Conservation (phyloP, 257 asterid genomes). For the Forsythia viridissima region DNA sequence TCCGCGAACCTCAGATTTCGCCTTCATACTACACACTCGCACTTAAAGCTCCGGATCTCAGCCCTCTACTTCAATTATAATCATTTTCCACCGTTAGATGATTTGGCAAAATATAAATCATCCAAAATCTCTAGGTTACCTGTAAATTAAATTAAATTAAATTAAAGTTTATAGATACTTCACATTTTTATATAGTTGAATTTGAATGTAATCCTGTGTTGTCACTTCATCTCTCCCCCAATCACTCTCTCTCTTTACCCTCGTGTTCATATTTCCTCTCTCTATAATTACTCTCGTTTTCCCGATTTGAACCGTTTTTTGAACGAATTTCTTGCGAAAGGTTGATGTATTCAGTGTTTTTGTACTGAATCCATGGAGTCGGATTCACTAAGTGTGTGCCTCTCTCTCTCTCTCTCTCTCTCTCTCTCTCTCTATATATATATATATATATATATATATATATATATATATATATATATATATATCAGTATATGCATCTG, state of each 20-base stretch:
- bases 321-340: background rate
- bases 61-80: slow-evolving; percentile 15
- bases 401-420: background rate
- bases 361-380: slow-evolving; percentile 21
- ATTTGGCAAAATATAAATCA: background rate
- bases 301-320: background rate
- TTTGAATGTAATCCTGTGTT: background rate
- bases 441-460: too few species aligned
- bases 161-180: too few species aligned
- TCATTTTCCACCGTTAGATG: slow-evolving; percentile 23
- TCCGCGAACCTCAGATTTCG: slow-evolving; percentile 29
- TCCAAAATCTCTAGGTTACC: too few species aligned
- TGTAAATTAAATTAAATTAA: too few species aligned
- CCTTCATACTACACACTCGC: background rate
- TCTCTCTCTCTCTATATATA: background rate
- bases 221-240: background rate
- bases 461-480: background rate
- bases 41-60: slow-evolving; percentile 12
- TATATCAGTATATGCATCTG: background rate
- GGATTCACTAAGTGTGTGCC: slow-evolving; percentile 5
- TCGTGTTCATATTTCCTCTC: background rate
- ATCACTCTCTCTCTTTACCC: slow-evolving; percentile 8
- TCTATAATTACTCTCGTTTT: background rate
- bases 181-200: background rate
- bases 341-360: slow-evolving; percentile 10